Conservation (phyloP, 139 green algal genomes). For the Chlorella sp. region DNA sequence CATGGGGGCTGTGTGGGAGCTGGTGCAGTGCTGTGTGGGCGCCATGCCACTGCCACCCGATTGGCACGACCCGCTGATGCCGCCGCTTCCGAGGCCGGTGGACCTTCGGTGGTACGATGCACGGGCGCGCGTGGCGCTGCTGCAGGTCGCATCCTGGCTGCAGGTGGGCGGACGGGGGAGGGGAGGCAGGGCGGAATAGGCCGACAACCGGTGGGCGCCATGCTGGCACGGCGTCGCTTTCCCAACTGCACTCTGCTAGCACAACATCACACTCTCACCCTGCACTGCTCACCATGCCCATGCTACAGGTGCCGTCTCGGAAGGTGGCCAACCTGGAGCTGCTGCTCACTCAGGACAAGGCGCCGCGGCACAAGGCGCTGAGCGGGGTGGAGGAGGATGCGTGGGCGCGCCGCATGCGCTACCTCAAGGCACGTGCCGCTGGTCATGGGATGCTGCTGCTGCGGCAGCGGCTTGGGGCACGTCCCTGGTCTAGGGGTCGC, state of each 20-base stretch:
- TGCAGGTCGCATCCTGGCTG: conserved; percentile 75
- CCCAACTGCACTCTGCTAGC: not conserved
- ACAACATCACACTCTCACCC: not conserved
- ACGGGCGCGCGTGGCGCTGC: conserved; percentile 67
- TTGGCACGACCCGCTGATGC: not conserved
- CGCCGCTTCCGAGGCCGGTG: not conserved
- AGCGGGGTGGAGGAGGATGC: conserved; percentile 11
- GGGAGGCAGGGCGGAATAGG: not conserved
- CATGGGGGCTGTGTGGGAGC: conserved; percentile 51
- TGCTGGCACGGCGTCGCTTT: not conserved
- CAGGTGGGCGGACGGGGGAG: not conserved
- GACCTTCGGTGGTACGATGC: conserved; percentile 77
- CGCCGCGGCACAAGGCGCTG: conserved; percentile 18
- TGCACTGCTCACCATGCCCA: not conserved
- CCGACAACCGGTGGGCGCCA: not conserved
- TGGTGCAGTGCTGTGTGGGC: conserved; percentile 54
- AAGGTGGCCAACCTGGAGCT: conserved; percentile 67
- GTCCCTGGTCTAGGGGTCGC: no score
- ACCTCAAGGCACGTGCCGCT: conserved; percentile 46
- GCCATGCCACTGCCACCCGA: conserved; percentile 7
- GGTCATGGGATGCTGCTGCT: not conserved
- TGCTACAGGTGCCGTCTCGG: conserved; percentile 54
- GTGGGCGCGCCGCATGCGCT: conserved; percentile 36
- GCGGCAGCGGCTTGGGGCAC: not conserved
- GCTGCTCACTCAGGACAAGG: conserved; percentile 52